Percentiles rank a stretch among this genome's conserved stretches.
Conservation (phyloP, 1,284 basidiomycete species). For the Ganoderma resinaceum region DNA sequence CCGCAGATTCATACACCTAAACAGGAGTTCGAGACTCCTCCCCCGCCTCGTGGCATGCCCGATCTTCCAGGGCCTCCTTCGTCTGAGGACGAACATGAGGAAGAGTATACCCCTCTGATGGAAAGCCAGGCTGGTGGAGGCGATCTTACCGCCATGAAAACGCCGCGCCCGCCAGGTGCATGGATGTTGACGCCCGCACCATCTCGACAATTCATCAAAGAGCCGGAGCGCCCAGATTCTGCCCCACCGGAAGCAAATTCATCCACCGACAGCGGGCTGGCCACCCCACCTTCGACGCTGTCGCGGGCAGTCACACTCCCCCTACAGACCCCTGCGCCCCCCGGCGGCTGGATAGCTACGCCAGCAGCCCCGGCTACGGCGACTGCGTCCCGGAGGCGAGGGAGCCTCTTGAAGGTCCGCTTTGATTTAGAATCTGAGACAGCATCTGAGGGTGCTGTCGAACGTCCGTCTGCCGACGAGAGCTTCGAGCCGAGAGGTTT, state of each 20-base stretch:
- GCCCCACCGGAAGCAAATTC: slow-evolving; percentile 32
- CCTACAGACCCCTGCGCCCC: slow-evolving; percentile 67
- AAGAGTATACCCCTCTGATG: slow-evolving; percentile 36
- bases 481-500: slow-evolving; percentile 2
- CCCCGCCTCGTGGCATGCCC: slow-evolving; percentile 59
- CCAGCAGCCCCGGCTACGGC: slow-evolving; percentile 65
- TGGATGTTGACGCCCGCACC: slow-evolving; percentile 68
- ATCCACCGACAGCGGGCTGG: slow-evolving; percentile 26
- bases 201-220: slow-evolving; percentile 33
- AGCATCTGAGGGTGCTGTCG: slow-evolving; percentile 44
- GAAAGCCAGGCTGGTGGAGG: slow-evolving; percentile 29
- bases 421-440: slow-evolving; percentile 59
- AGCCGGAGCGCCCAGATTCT: slow-evolving; percentile 26
- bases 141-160: slow-evolving; percentile 55
- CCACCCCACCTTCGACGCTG: slow-evolving; percentile 32
- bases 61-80: slow-evolving; percentile 58
- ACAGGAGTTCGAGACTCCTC: slow-evolving; percentile 63
- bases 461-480: slow-evolving; percentile 33
- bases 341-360: slow-evolving; percentile 74
- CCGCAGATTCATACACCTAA: slow-evolving; percentile 49
- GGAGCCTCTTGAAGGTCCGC: slow-evolving; percentile 62
- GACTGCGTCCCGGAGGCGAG: slow-evolving; percentile 47
- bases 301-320: slow-evolving; percentile 46
- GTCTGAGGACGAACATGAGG: slow-evolving; percentile 52
- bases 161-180: slow-evolving; percentile 72